phyloP scores from a whole-genome alignment of 495 filamentous ascomycete species.

The Pseudevernia furfuracea region DNA sequence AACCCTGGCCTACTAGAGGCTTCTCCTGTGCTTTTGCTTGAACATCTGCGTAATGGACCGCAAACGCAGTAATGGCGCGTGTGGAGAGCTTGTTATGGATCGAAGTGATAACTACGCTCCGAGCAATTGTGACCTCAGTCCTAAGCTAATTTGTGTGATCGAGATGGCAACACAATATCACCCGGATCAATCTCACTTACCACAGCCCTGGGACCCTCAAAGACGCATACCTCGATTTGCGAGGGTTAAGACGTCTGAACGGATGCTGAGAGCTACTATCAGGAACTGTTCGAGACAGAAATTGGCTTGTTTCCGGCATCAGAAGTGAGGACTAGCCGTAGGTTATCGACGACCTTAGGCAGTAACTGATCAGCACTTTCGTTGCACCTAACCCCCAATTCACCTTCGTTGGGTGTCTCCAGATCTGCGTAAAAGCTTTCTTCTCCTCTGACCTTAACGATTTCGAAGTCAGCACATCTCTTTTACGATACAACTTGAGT shows the following conservation, averaged over 20 bases:
- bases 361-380: conserved; percentile 46
- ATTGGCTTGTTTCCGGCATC: not conserved
- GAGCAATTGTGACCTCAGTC: not conserved
- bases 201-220: not conserved
- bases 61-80: not conserved
- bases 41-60: not conserved
- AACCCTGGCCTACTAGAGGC: not conserved
- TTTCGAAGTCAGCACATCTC: too few species aligned
- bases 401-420: conserved; percentile 39
- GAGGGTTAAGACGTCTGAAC: not conserved
- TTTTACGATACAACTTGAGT: too few species aligned
- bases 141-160: not conserved
- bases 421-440: conserved; percentile 54
- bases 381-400: conserved; percentile 44
- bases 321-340: not conserved
- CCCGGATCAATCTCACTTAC: not conserved
- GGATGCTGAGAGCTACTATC: not conserved
- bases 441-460: conserved; percentile 74
- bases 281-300: not conserved
- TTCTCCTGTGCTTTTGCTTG: not conserved
- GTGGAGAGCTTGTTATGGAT: not conserved
- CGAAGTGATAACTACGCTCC: not conserved
- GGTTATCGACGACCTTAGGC: conserved; percentile 42
- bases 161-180: too few species aligned
- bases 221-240: not conserved